Base-by-base conservation (phyloP, 345 rosid species). In the Pistacia vera region DNA sequence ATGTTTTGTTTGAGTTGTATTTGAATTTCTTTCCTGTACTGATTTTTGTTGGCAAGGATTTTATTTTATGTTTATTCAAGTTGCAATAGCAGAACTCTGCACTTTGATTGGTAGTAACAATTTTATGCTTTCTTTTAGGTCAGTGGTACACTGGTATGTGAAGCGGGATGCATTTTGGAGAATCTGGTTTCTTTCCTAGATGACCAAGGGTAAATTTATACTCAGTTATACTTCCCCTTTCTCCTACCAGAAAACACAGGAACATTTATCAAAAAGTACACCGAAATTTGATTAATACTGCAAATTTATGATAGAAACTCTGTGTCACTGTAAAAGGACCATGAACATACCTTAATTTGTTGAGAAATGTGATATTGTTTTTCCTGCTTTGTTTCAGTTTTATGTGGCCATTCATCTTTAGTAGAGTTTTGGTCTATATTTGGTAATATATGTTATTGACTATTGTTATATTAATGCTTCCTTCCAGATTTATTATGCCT, bases 111-210 rank as follows among this genome's bases (percentile, higher is more conserved):
- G 56, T 57, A 36, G 56, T 1, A 73, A 65, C 59, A 20, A 11
- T 72, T 62, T 70, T 11, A 13, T 69, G 48, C 72, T 55, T 57
- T 52, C 46, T 75, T 80, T 85, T 90, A 93, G 97, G 93, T 91
- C 76, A 90, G 93, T 70, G 99, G 99, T 33, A 81, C 93, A 79
- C 84, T 95, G 81, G 98, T 93, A 68, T 90, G 95, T 84, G 98
- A 95, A 85, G 99, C 98, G 52, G 99, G 98, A 72, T 93, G 99
- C 88, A 95, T 95, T 83, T 83, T 93, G 89, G 97, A 93, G 89
- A 92, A 91, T 83, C 83, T 95, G 73, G 83, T 85, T 63, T 84
- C 93, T 70, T 93, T 87, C 81, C 86, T 96, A 59, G 99, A 93
- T 81, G 77, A 82, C 72, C 86, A 89, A 83, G 97, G 99, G 97